These are phyloP conservation scores for Simmondsia chinensis DNA, from an alignment of 148 eudicot species.

Conservation along the genomic window DNA sequence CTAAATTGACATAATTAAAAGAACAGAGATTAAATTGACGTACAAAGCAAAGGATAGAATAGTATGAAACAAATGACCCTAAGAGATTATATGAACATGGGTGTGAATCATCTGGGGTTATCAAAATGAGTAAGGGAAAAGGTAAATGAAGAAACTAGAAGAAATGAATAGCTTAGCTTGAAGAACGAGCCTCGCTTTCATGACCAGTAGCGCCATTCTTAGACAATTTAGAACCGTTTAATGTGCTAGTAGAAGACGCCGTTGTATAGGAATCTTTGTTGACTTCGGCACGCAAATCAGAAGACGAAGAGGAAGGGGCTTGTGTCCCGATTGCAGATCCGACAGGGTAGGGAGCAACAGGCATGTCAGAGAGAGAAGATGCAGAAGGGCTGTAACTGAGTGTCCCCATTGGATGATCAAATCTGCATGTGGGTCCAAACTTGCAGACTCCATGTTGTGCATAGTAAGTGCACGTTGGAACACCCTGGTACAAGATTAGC, in stretches of 20 bases:
- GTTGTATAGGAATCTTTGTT: constrained; percentile 38
- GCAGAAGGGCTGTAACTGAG: constrained; percentile 92
- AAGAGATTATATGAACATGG: too few species aligned
- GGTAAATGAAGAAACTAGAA: too few species aligned
- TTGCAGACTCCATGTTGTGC: constrained; percentile 49
- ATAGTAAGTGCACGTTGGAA: constrained; percentile 73
- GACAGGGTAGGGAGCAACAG: constrained; percentile 89
- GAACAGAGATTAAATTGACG: too few species aligned
- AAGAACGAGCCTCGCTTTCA: too few species aligned
- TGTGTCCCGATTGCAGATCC: constrained; percentile 62
- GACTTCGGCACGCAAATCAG: constrained; percentile 56
- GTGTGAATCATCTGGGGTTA: too few species aligned
- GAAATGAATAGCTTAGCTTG: too few species aligned
- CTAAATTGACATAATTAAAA: too few species aligned
- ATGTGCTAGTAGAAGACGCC: constrained; percentile 33
- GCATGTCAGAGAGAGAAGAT: constrained; percentile 93
- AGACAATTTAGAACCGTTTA: constrained; percentile 52
- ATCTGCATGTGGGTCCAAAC: constrained; percentile 36
- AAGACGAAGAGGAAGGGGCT: constrained; percentile 85
- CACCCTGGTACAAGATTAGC: constrained; percentile 82
- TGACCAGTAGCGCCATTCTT: too few species aligned
- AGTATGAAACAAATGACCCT: too few species aligned
- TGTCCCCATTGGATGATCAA: constrained; percentile 40
- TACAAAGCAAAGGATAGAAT: too few species aligned
- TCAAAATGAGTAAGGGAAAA: too few species aligned